Conservation (phyloP, 768 basidiomycete species). For the Ramaria rubella region DNA sequence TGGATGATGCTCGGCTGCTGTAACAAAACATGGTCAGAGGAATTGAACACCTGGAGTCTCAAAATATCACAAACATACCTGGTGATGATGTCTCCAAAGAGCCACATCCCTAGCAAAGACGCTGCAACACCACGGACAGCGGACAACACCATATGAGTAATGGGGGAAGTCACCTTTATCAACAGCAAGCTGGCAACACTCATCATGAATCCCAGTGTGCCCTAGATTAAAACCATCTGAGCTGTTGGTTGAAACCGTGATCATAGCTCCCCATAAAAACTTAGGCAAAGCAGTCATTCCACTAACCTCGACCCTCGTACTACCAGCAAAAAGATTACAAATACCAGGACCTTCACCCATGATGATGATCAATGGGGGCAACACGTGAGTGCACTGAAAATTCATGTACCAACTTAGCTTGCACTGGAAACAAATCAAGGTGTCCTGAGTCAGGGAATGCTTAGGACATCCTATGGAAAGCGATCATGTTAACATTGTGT, state of each 20-base stretch:
- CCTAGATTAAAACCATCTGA: conserved; percentile 49
- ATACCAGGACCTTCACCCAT: too few relatives aligned
- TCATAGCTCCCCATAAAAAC: conserved; percentile 69
- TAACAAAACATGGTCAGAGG: conserved; percentile 15
- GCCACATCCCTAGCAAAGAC: conserved; percentile 70
- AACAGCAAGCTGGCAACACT: conserved; percentile 86
- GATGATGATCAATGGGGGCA: too few relatives aligned
- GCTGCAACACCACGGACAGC: conserved; percentile 94
- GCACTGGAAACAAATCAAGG: too few relatives aligned
- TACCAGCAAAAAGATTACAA: too few relatives aligned
- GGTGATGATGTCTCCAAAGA: conserved; percentile 77
- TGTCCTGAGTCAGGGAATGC: too few relatives aligned
- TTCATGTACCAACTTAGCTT: too few relatives aligned
- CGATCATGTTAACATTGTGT: too few relatives aligned
- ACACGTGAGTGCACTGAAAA: too few relatives aligned
- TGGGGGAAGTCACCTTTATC: conserved; percentile 95
- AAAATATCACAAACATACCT: conserved; percentile 39
- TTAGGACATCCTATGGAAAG: too few relatives aligned
- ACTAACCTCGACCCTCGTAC: too few relatives aligned
- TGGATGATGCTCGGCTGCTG: conserved; percentile 77
- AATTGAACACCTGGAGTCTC: too few relatives aligned
- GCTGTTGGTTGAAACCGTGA: conserved; percentile 67
- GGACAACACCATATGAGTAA: conserved; percentile 95
- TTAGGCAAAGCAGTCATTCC: conserved; percentile 53
- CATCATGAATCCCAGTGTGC: conserved; percentile 89